Percentiles rank a stretch among this genome's conserved stretches.
Evolutionary conservation across 1,284 basidiomycete species (phyloP).

Genomic region (Malassezia sp.): DNA sequence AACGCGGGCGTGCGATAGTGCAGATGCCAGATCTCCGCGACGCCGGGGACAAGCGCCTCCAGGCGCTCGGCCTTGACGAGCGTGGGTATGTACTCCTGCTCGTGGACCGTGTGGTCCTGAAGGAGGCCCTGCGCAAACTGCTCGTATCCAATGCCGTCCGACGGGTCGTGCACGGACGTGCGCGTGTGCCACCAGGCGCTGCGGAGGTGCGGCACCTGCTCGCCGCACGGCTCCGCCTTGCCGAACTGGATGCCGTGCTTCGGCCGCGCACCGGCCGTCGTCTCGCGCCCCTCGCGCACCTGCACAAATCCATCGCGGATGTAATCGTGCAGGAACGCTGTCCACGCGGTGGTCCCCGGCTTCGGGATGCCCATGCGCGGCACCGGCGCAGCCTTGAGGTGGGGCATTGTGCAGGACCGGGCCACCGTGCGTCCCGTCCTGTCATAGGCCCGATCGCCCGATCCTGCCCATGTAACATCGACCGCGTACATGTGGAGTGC

Average conservation of each 20-base stretch:
- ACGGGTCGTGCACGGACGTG: constrained; percentile 17
- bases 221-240: constrained; percentile 1
- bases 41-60: constrained; percentile 17
- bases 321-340: constrained; percentile 17
- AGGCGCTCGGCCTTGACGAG: constrained; percentile 21
- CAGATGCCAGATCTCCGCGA: constrained; percentile 26
- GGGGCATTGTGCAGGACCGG: not conserved
- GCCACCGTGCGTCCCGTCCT: too few species aligned
- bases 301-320: constrained; percentile 18
- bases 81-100: constrained; percentile 29
- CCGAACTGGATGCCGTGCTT: too few species aligned
- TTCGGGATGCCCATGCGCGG: constrained; percentile 14
- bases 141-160: constrained; percentile 23
- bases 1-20: constrained; percentile 27
- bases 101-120: constrained; percentile 25
- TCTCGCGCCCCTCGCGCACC: constrained; percentile 11
- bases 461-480: constrained; percentile 6
- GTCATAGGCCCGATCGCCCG: too few species aligned
- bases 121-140: constrained; percentile 26
- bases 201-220: constrained; percentile 5
- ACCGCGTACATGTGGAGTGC: too few species aligned
- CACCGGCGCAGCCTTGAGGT: constrained; percentile 10
- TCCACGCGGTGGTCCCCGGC: constrained; percentile 19
- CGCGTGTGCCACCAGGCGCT: constrained; percentile 29
- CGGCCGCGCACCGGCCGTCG: not conserved